These are phyloP conservation scores for Albifimbria verrucaria DNA, from an alignment of 2,329 filamentous ascomycete species.

Conservation along the genomic window DNA sequence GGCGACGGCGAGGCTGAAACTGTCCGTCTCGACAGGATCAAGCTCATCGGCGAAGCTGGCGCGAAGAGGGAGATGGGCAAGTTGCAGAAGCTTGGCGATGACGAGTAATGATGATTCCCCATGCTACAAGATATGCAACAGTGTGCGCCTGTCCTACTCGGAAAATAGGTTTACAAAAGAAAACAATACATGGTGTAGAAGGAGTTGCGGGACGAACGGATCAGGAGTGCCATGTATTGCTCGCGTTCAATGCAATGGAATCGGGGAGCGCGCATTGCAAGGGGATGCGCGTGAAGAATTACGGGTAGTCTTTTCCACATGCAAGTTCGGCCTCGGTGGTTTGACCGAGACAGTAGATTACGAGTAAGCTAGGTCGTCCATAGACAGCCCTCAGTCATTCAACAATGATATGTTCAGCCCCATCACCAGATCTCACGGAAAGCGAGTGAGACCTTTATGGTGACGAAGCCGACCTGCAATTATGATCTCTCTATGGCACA, in stretches of 20 bases:
- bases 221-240: too few relatives aligned
- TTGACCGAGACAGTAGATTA: background rate
- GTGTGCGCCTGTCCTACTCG: too few relatives aligned
- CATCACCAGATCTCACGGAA: slow-evolving; percentile 27
- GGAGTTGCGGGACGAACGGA: too few relatives aligned
- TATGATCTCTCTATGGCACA: slow-evolving; percentile 72
- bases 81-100: slow-evolving; percentile 88
- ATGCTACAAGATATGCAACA: too few relatives aligned
- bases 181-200: too few relatives aligned
- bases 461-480: slow-evolving; percentile 68
- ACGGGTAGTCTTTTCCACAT: too few relatives aligned
- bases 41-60: slow-evolving; percentile 82
- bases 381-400: background rate
- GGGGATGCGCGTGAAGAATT: too few relatives aligned
- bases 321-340: background rate
- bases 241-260: too few relatives aligned
- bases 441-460: slow-evolving; percentile 36
- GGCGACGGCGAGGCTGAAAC: slow-evolving; percentile 82
- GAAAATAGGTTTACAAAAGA: too few relatives aligned
- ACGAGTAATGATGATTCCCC: slow-evolving; percentile 18
- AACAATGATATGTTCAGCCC: slow-evolving; percentile 39
- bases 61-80: slow-evolving; percentile 93
- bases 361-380: background rate
- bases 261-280: too few relatives aligned
- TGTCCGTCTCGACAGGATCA: slow-evolving; percentile 75